Conservation (phyloP, 2,329 filamentous ascomycete species). For the Hawksworthiomyces lignivorus region DNA sequence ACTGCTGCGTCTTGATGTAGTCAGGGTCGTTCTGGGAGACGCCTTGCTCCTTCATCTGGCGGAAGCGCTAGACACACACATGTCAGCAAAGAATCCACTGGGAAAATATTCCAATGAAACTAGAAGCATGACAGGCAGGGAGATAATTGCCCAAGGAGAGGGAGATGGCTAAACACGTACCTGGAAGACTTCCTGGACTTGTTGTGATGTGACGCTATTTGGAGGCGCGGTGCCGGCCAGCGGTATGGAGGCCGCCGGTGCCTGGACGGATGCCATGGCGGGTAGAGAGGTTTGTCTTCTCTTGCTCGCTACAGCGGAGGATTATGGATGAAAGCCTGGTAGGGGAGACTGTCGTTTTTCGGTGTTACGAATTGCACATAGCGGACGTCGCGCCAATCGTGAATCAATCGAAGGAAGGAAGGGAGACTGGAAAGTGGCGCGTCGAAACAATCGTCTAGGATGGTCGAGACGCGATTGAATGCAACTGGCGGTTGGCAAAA, state of each 20-base stretch:
- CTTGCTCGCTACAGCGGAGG: too few relatives aligned
- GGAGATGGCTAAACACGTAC: constrained; percentile 8
- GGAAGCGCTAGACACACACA: constrained; percentile 60
- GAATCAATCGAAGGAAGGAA: neutral
- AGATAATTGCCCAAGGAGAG: neutral
- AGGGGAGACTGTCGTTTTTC: too few relatives aligned
- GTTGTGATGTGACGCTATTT: constrained; percentile 63
- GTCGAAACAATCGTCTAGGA: neutral
- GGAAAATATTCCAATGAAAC: neutral
- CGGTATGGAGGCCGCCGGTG: constrained; percentile 56
- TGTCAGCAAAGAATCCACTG: neutral
- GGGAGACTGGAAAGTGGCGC: neutral
- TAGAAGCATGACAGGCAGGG: neutral
- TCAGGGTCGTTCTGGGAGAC: constrained; percentile 79
- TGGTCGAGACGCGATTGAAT: too few relatives aligned
- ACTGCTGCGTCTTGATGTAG: constrained; percentile 71
- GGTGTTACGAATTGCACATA: constrained; percentile 10
- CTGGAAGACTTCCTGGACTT: constrained; percentile 62
- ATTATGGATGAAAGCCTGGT: too few relatives aligned
- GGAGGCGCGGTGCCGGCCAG: constrained; percentile 56
- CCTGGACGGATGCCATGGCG: constrained; percentile 75
- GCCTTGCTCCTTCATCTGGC: constrained; percentile 79
- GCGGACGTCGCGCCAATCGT: too few relatives aligned
- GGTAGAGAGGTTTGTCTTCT: constrained; percentile 9
- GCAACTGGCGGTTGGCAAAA: too few relatives aligned